These are phyloP conservation scores for Schizophyllum commune DNA, from an alignment of 1,284 basidiomycete species.

Conservation along the genomic window DNA sequence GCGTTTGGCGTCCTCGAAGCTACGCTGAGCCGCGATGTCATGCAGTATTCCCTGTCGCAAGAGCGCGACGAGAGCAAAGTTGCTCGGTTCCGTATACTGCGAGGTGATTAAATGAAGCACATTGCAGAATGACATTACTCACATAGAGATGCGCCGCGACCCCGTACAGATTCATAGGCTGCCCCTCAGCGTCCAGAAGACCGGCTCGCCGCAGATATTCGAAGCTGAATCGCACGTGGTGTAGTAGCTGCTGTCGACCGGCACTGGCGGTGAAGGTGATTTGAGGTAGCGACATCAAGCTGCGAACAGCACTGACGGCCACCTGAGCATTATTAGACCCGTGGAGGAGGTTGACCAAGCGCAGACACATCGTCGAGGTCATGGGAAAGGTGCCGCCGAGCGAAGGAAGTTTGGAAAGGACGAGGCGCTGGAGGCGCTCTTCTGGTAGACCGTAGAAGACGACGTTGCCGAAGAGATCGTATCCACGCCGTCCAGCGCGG, in stretches of 20 bases:
- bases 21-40: constrained; percentile 37
- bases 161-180: constrained; percentile 51
- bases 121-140: constrained; percentile 8
- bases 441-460: constrained; percentile 62
- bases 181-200: constrained; percentile 42
- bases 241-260: constrained; percentile 47
- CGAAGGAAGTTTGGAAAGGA: constrained; percentile 55
- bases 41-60: constrained; percentile 53
- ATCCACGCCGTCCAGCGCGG: constrained; percentile 62
- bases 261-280: constrained; percentile 47
- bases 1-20: constrained; percentile 32
- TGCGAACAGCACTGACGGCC: constrained; percentile 42
- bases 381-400: constrained; percentile 58
- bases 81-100: constrained; percentile 56
- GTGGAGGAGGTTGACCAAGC: constrained; percentile 55
- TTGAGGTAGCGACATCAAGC: constrained; percentile 47
- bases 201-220: constrained; percentile 56
- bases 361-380: constrained; percentile 55
- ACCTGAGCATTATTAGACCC: constrained; percentile 45
- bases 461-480: constrained; percentile 61
- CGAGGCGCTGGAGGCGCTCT: constrained; percentile 53
- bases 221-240: constrained; percentile 64
- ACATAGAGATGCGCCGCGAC: constrained; percentile 51
- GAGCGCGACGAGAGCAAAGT: constrained; percentile 54
- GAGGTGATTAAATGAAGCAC: constrained; percentile 4